These are phyloP conservation scores for Dalechampia spathulata DNA, from an alignment of 441 rosid genomes.

Conservation along the genomic window DNA sequence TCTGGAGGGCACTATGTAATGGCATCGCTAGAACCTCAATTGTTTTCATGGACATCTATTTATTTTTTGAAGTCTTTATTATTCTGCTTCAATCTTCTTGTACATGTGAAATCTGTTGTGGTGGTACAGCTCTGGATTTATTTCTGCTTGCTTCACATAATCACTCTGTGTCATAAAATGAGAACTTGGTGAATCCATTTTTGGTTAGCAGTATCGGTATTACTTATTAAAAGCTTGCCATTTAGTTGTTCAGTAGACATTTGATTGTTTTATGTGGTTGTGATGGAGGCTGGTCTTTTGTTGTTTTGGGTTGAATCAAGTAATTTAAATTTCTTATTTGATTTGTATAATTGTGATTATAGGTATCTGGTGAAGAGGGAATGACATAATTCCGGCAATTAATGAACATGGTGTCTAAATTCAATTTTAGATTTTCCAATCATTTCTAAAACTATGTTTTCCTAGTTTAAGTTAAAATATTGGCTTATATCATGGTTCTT, in stretches of 20 bases:
- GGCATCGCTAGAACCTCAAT: constrained; percentile 20
- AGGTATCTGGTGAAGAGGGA: background rate
- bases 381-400: background rate
- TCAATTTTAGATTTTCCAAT: background rate
- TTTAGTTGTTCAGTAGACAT: background rate
- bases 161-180: background rate
- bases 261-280: background rate
- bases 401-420: background rate
- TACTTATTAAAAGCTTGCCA: background rate
- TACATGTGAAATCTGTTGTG: background rate
- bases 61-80: background rate
- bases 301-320: background rate
- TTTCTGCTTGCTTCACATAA: background rate
- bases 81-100: background rate
- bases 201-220: background rate
- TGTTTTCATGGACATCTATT: background rate
- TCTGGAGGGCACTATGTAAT: constrained; percentile 95
- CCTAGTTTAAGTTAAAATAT: background rate
- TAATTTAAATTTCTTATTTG: background rate
- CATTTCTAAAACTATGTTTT: background rate
- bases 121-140: background rate
- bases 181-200: background rate
- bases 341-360: background rate
- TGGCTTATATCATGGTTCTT: background rate
- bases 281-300: background rate